Percentiles rank a stretch among this genome's conserved stretches.
These are phyloP conservation scores for Syzygium grande DNA, from an alignment of 345 rosid genomes.

Conservation along the genomic window DNA sequence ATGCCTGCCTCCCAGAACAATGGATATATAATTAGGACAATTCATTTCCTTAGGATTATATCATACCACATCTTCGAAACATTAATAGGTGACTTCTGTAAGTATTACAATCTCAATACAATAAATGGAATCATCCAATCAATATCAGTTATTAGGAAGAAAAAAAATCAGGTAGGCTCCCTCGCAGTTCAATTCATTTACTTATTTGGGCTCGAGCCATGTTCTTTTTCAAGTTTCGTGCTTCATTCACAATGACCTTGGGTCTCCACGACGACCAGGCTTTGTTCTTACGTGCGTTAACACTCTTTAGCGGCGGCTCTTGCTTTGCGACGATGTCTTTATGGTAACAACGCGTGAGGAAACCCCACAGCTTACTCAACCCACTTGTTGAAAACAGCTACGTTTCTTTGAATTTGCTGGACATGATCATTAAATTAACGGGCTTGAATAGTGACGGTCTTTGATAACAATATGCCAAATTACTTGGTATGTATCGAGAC, in stretches of 20 bases:
- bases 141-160: not conserved
- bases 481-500: not conserved
- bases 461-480: not conserved
- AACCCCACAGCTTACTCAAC: not conserved
- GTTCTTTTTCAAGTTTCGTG: not conserved
- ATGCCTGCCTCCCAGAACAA: not conserved
- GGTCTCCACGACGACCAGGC: not conserved
- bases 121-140: not conserved
- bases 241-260: not conserved
- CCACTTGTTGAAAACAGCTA: not conserved
- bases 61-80: not conserved
- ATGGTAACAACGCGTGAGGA: not conserved
- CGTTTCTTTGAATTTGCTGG: not conserved
- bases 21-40: not conserved
- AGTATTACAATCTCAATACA: not conserved
- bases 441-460: not conserved
- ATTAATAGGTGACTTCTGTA: not conserved
- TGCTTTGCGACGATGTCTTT: not conserved
- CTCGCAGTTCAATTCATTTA: not conserved
- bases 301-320: not conserved
- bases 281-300: not conserved
- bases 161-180: not conserved
- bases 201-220: not conserved
- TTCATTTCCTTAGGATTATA: not conserved
- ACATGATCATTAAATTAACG: not conserved